Conservation (phyloP, 2,329 filamentous ascomycete genomes). For the Penicillium sp. region DNA sequence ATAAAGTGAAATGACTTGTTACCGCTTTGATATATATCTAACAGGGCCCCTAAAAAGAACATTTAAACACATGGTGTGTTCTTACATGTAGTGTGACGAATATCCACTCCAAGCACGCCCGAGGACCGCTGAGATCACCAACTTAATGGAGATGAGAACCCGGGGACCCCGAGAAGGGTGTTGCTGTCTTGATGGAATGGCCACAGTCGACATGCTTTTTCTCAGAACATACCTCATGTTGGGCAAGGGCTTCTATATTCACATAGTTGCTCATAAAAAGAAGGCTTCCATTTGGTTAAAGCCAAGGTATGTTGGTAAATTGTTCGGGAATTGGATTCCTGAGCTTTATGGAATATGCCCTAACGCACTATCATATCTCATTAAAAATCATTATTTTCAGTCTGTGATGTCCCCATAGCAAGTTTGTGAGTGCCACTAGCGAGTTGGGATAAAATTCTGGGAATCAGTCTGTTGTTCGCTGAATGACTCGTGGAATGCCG, state of each 20-base stretch:
- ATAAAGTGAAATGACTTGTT: no score
- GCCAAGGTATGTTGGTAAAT: background rate
- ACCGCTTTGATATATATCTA: no score
- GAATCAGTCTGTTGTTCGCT: conserved; percentile 67
- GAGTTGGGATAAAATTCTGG: conserved; percentile 60
- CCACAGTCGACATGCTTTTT: background rate
- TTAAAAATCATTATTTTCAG: background rate
- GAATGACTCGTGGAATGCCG: conserved; percentile 70
- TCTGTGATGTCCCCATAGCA: background rate
- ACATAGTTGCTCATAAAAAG: background rate
- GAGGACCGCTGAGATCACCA: no score
- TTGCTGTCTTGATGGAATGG: conserved; percentile 17
- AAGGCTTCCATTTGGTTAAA: background rate
- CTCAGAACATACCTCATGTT: background rate
- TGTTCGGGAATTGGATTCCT: background rate
- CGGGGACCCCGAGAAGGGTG: background rate
- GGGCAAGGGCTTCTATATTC: background rate
- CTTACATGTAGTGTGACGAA: background rate
- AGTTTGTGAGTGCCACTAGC: background rate
- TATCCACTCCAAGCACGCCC: no score
- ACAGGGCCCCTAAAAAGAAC: no score
- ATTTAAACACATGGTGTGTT: no score
- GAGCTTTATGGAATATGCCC: background rate
- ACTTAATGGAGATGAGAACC: no score
- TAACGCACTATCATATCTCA: background rate